Percentiles rank a stretch among this genome's conserved stretches.
Evolutionary conservation across 2,329 filamentous ascomycete genomes (phyloP).

Genomic region (Pseudocercospora cruenta): DNA sequence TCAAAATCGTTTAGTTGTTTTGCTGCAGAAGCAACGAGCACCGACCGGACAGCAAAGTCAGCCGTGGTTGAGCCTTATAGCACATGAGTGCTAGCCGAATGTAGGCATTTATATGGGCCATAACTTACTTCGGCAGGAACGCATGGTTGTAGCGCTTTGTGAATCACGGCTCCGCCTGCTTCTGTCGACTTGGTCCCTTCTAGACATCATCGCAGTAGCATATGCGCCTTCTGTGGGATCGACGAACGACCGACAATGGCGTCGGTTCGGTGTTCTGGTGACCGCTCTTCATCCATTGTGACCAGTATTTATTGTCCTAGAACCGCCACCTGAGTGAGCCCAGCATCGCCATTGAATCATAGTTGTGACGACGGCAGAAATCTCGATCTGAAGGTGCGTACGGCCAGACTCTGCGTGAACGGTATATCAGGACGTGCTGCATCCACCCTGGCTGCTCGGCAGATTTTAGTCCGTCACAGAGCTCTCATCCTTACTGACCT

Average conservation of each 20-base stretch:
- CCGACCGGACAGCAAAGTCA: background rate
- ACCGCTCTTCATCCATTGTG: background rate
- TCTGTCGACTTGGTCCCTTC: background rate
- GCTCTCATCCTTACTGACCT: conserved; percentile 7
- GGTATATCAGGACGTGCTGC: background rate
- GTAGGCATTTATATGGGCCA: background rate
- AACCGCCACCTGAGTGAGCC: background rate
- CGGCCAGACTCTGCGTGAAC: background rate
- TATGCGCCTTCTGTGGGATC: background rate
- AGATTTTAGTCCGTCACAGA: conserved; percentile 5
- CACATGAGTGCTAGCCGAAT: background rate
- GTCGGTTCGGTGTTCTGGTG: background rate
- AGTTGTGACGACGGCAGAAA: background rate
- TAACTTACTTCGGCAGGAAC: background rate
- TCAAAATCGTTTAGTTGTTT: background rate
- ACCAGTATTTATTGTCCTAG: conserved; percentile 7
- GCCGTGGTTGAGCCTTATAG: conserved; percentile 1
- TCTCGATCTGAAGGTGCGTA: conserved; percentile 4
- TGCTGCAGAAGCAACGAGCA: conserved; percentile 1
- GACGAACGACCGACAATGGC: background rate
- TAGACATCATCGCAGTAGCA: conserved; percentile 1
- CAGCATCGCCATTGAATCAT: conserved; percentile 5
- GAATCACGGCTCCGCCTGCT: background rate
- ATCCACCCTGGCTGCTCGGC: background rate
- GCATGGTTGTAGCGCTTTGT: conserved; percentile 1